Percentiles rank a stretch among this genome's conserved stretches.
These are phyloP conservation scores for Hypoxylon subgilvum DNA, from an alignment of 495 filamentous ascomycete genomes.

Conservation along the genomic window DNA sequence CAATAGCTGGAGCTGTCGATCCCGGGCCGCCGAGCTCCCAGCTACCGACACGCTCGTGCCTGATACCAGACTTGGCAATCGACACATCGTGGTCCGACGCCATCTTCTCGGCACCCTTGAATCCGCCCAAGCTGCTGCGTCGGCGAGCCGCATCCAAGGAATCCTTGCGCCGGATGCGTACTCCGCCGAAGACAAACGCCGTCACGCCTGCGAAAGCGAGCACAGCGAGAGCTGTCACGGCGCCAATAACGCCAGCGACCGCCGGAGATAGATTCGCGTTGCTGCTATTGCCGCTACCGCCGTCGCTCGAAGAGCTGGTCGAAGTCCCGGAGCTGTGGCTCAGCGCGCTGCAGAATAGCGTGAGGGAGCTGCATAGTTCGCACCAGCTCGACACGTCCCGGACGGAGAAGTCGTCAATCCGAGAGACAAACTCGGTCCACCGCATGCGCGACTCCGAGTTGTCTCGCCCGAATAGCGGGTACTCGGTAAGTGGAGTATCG, in stretches of 20 bases:
- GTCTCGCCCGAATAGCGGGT: constrained; percentile 43
- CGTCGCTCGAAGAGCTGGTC: background rate
- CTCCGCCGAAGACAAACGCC: constrained; percentile 38
- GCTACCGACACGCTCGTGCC: constrained; percentile 49
- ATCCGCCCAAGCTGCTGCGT: constrained; percentile 41
- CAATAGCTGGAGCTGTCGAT: constrained; percentile 8
- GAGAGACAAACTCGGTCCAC: constrained; percentile 35
- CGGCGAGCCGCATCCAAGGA: constrained; percentile 2
- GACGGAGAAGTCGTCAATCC: constrained; percentile 37
- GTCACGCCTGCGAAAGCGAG: constrained; percentile 24
- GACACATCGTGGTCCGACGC: constrained; percentile 46
- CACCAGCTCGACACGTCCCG: constrained; percentile 42
- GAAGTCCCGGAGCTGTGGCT: constrained; percentile 1
- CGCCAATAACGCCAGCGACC: constrained; percentile 49
- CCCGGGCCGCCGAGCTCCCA: constrained; percentile 44
- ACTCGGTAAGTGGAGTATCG: constrained; percentile 30
- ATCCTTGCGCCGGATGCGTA: constrained; percentile 36
- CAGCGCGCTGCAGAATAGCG: constrained; percentile 40
- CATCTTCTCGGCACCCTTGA: constrained; percentile 49
- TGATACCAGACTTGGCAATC: constrained; percentile 37
- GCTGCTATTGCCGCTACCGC: background rate
- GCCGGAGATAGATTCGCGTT: constrained; percentile 32
- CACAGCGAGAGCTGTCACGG: constrained; percentile 39
- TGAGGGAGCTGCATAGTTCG: constrained; percentile 31
- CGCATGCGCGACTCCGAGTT: constrained; percentile 34